Evolutionary conservation across 192 early-diverging fungal species (phyloP), one percentile per base, ranked within the genome.

Genomic region (Entomortierella parvispora): DNA sequence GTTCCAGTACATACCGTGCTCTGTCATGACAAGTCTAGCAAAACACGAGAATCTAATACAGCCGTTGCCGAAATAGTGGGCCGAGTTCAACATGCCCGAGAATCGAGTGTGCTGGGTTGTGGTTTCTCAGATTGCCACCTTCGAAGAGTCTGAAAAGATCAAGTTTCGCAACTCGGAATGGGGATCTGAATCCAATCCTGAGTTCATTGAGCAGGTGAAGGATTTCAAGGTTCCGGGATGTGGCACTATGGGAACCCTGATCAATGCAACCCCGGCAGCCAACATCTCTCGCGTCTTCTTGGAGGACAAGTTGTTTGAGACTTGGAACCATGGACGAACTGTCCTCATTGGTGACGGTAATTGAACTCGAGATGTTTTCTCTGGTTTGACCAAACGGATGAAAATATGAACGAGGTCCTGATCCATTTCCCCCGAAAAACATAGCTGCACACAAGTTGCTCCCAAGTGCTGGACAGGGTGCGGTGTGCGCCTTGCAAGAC

Each of bases 271-370:
- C 5, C 47, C 47, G 4, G 9, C 18, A 12, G 47, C 6, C 18
- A 20, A 23, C 4, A 18, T 49, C 15, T 49, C 47, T 4, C 15
- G 22, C 6, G 47, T 49, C 18, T 49, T 20, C 22, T 49, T 49
- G 47, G 47, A 49, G 22, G 47, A 49, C 15, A 49, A 49, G 47
- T 20, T 49, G 47, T 49, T 49, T 49, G 47, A 49, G 22, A 49
- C 47, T 18, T 49, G 47, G 47, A 6, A 6, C n/a, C 22, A 17
- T 6, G 47, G 47, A 12, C 15, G 47, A 5, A 40, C 37, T 12
- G 37, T 40, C 37, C 37, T 40, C 37, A 40, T 40, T 12, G 37
- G 37, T 40, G 47, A 49, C 18, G 22, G 47, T 49, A 20, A 17
- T 12, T 9, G 37, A 5, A 40, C n/a, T n/a, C n/a, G n/a, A n/a